Conservation (phyloP, 108 stramenopile genomes). For the Cyclotella sp. region DNA sequence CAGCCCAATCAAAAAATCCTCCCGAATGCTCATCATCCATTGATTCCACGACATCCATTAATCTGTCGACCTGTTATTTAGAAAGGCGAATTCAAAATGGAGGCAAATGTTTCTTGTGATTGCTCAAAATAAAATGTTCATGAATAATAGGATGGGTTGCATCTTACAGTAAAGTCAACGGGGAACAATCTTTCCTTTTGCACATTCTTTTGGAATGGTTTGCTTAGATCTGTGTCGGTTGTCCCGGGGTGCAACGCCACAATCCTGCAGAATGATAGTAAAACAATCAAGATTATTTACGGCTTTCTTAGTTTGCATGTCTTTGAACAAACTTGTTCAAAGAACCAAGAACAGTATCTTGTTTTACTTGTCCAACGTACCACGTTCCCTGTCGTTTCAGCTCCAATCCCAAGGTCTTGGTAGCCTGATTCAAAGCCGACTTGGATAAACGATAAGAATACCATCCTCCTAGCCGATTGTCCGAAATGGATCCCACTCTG, state of each 20-base stretch:
- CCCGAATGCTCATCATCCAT: slow-evolving; percentile 28
- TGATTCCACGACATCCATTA: slow-evolving; percentile 35
- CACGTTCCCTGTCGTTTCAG: slow-evolving; percentile 71
- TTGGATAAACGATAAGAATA: slow-evolving; percentile 92
- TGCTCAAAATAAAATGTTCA: not conserved
- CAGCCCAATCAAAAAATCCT: slow-evolving; percentile 48
- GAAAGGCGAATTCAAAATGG: not conserved
- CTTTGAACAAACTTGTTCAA: not conserved
- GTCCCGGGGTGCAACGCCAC: slow-evolving; percentile 94
- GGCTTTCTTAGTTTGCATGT: not conserved
- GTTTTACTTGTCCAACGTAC: not conserved
- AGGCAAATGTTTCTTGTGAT: not conserved
- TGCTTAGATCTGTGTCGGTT: slow-evolving; percentile 89
- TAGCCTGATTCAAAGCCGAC: slow-evolving; percentile 89
- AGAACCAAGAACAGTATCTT: too few relatives aligned
- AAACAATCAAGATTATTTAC: not conserved
- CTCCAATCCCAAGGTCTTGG: slow-evolving; percentile 82
- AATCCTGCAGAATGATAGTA: slow-evolving; percentile 10
- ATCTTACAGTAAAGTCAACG: slow-evolving; percentile 48
- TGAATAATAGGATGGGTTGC: not conserved
- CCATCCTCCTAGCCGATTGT: slow-evolving; percentile 94
- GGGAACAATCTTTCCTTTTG: slow-evolving; percentile 79
- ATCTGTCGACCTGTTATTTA: slow-evolving; percentile 14
- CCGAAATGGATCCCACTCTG: slow-evolving; percentile 90
- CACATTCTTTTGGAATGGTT: slow-evolving; percentile 90